These are phyloP conservation scores for Ogataea siamensis DNA, from an alignment of 805 yeast species.

Conservation along the genomic window DNA sequence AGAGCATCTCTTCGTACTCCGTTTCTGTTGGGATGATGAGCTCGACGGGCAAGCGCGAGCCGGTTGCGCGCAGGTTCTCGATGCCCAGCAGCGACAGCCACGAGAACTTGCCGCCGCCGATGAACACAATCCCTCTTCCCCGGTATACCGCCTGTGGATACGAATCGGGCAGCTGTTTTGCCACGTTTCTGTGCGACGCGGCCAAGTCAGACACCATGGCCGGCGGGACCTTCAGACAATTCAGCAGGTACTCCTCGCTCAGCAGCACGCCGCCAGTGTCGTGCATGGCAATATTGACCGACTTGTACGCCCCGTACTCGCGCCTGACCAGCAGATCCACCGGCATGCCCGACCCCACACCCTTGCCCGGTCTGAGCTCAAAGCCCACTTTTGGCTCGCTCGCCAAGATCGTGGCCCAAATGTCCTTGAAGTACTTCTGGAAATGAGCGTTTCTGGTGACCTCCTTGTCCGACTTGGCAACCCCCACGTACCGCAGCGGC, in stretches of 20 bases:
- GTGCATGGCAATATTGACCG: conserved; percentile 32
- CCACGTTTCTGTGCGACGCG: conserved; percentile 46
- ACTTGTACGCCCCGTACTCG: conserved; percentile 30
- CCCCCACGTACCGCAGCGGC: conserved; percentile 12
- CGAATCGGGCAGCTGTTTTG: conserved; percentile 36
- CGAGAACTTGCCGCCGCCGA: conserved; percentile 75
- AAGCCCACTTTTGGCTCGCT: conserved; percentile 29
- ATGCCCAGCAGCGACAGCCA: conserved; percentile 59
- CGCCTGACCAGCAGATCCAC: conserved; percentile 17
- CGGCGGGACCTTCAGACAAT: conserved; percentile 47
- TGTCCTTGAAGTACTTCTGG: conserved; percentile 24
- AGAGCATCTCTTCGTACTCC: conserved; percentile 45
- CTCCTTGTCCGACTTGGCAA: conserved; percentile 17
- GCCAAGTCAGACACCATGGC: conserved; percentile 44
- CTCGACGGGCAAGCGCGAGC: conserved; percentile 49
- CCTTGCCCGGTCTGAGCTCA: conserved; percentile 12
- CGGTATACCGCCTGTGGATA: conserved; percentile 41
- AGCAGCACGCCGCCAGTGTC: conserved; percentile 36
- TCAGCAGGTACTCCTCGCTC: conserved; percentile 50
- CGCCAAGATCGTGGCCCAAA: conserved; percentile 19
- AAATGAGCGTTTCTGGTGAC: conserved; percentile 18
- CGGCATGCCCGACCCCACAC: conserved; percentile 1
- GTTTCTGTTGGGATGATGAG: conserved; percentile 45
- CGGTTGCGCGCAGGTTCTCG: conserved; percentile 43
- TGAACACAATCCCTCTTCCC: conserved; percentile 64